These are phyloP conservation scores for Amanita inopinata DNA, from an alignment of 768 basidiomycete genomes.

Conservation along the genomic window DNA sequence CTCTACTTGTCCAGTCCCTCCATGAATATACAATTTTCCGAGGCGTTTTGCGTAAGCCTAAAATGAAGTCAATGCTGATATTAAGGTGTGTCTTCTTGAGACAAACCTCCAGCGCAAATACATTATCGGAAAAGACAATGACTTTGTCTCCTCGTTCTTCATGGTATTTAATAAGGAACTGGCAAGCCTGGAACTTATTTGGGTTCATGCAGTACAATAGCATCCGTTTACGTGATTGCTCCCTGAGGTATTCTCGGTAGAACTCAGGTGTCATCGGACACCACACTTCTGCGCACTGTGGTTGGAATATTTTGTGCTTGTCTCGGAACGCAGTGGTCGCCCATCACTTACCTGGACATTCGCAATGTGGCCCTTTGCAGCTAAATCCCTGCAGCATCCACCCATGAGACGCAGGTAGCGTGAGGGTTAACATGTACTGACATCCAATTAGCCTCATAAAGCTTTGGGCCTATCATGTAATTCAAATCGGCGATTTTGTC, in stretches of 20 bases:
- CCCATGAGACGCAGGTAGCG: too few relatives aligned
- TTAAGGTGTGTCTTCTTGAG: not conserved
- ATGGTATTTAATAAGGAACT: conserved; percentile 97
- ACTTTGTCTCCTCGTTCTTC: conserved; percentile 98
- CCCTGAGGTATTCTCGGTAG: conserved; percentile 92
- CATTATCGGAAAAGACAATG: conserved; percentile 98
- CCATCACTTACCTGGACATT: conserved; percentile 99
- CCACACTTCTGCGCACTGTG: conserved; percentile 99
- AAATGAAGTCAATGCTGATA: conserved; percentile 8
- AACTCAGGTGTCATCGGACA: conserved; percentile 99
- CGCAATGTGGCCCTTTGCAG: conserved; percentile 97
- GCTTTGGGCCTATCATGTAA: conserved; percentile 98
- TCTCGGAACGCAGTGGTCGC: too few relatives aligned
- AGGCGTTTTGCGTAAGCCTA: conserved; percentile 92
- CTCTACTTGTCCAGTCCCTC: conserved; percentile 89
- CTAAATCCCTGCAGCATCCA: conserved; percentile 75
- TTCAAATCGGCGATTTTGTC: conserved; percentile 98
- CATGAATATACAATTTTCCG: conserved; percentile 92
- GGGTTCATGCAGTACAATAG: conserved; percentile 99
- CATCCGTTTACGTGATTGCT: conserved; percentile 90
- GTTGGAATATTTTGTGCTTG: too few relatives aligned
- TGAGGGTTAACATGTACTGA: too few relatives aligned
- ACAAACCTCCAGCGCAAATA: conserved; percentile 86
- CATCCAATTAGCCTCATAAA: conserved; percentile 99
- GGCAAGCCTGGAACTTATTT: conserved; percentile 98